Base-by-base conservation (phyloP, 2,329 filamentous ascomycete species). In the Arthrobotrys sphaeroides region DNA sequence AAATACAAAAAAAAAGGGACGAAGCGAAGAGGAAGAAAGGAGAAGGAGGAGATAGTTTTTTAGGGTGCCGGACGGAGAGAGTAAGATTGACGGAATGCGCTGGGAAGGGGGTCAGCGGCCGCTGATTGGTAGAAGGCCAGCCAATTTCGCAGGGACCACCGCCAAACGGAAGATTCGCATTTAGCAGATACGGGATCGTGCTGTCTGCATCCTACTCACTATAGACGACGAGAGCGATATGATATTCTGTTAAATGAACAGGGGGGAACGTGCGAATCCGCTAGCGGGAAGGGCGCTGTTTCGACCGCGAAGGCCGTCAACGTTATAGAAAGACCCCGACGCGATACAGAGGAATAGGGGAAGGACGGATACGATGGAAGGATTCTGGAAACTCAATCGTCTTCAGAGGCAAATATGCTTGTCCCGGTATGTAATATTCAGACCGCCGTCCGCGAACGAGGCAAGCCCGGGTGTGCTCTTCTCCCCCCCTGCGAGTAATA, bases 401-500 rank as follows among this genome's bases (percentile, higher is more conserved):
- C 36, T 36, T 47, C 42, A 40, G 31, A 33, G 26, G 16, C n/a
- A 36, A 26, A 31, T 26, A 42, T 5, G 18, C 12, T 26, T 47
- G 5, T 5, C 12, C 43, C 6, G 20, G 59, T 40, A n/a, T 42
- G 60, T 66, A 49, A 70, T 38, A 36, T 70, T 49, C 55, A 36
- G 18, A 62, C 42, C 66, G 55, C 66, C 24, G 26, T 62, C 57
- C 49, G 66, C 66, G 66, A 70, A 62, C 31, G 12, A 47, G 47
- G 31, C 51, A 55, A 36, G 51, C 28, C 28, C 16, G 31, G 24
- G 18, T 36, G n/a, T 22, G 13, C 10, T 26, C 9, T 47, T 20
- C 3, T 43, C 26, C 24, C 31, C 70, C 69, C 70, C 70, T 74
- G 70, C 70, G 55, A 59, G 61, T 74, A 67, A 67, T 74, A 68